Base-by-base conservation (phyloP, 805 yeast genomes). In the Saccharomycopsis guyanensis region DNA sequence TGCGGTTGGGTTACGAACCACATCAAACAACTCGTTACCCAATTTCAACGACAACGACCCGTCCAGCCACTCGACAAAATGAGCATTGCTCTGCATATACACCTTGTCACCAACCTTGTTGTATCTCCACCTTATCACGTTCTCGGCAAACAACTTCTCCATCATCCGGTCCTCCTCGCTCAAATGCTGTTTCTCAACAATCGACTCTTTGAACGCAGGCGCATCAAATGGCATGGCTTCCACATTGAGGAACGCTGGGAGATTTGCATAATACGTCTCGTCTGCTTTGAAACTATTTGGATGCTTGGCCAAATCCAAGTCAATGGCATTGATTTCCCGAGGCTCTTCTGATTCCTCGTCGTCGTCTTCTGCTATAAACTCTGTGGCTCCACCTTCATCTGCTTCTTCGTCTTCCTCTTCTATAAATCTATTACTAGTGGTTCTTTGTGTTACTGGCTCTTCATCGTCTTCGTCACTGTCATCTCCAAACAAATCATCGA, bases 61-160 rank as follows among this genome's bases (percentile, higher is more conserved):
- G 64, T 93, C 97, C 46, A 84, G 82, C 98, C 98, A 93, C 61
- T 86, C 84, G 31, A 93, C 75, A 47, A 91, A 78, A 59, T 89
- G 86, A 3, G 96, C 81, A 59, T 93, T 93, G 7, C 95, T 82
- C 61, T 88, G 95, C 56, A 85, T 85, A 57, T 76, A 75, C 53
- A 89, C 78, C 16, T 65, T 61, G 51, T 82, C 87, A 37, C 79
- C 80, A 44, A 72, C 68, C n/a, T 75, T 76, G 50, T 79, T 80
- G 62, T 89, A 91, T 64, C 95, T 78, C 98, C 98, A 93, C 59
- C 98, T 76, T 29, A 93, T 71, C 0, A 96, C 87, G 62, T 88
- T 91, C 57, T 85, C 88, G 52, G 82, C 86, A 46, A 76, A 71
- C 29, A 82, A 66, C 57, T 77, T 76, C 51, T 81, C 84, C 32